A percentile compares a stretch with the other conserved stretches of the same genome.
These are phyloP conservation scores for Alnus rubra DNA, from an alignment of 306 rosid genomes.

Conservation along the genomic window DNA sequence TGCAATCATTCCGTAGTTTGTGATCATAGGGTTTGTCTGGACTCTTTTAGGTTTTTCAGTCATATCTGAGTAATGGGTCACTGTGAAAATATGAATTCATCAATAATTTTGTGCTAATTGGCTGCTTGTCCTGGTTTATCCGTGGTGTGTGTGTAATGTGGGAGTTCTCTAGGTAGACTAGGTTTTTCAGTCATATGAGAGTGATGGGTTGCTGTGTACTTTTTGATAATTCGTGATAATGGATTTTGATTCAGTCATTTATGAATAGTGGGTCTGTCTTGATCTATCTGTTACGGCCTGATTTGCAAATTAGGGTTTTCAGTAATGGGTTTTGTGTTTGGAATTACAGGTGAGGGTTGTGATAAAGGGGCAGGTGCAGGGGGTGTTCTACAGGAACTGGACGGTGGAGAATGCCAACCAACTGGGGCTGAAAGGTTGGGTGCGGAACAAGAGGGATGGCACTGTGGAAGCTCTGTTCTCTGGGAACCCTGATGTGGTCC, in stretches of 20 bases:
- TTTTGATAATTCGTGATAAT: background rate
- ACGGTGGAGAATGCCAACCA: constrained; percentile 44
- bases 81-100: background rate
- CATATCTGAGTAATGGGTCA: background rate
- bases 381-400: constrained; percentile 61
- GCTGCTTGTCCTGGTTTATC: background rate
- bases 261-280: background rate
- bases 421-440: constrained; percentile 60
- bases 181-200: background rate
- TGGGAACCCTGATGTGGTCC: constrained; percentile 39
- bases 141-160: background rate
- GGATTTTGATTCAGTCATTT: constrained; percentile 5
- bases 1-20: background rate
- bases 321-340: constrained; percentile 5
- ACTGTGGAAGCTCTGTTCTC: constrained; percentile 60
- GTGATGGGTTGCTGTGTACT: background rate
- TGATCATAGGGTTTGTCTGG: background rate
- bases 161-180: background rate
- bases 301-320: background rate
- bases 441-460: constrained; percentile 56
- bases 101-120: background rate
- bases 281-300: background rate
- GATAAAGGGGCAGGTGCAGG: constrained; percentile 86
- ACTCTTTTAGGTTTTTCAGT: background rate
- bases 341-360: constrained; percentile 77